These are phyloP conservation scores for Phialophora expanda DNA, from an alignment of 2,329 filamentous ascomycete genomes.

Conservation along the genomic window DNA sequence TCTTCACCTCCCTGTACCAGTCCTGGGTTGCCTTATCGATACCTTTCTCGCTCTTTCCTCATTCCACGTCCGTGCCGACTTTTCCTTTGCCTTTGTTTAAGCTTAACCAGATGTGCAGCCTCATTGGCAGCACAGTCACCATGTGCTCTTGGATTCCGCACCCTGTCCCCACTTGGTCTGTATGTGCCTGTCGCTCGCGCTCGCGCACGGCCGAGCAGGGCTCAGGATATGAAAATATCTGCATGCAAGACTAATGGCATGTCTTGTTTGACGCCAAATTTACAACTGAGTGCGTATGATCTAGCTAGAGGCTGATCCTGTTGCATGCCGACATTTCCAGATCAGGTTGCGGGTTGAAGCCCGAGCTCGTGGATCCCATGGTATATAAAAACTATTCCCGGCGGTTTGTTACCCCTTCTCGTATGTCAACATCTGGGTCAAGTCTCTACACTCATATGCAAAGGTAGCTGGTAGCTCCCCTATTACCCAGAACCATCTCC, in stretches of 20 bases:
- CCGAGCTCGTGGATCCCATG: background rate
- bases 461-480: background rate
- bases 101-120: constrained; percentile 7
- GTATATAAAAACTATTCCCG: constrained; percentile 13
- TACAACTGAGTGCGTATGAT: background rate
- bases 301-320: background rate
- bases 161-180: background rate
- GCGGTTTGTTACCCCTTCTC: constrained; percentile 1
- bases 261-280: background rate
- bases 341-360: background rate
- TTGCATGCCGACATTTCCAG: constrained; percentile 8
- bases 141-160: constrained; percentile 8
- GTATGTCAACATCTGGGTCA: background rate
- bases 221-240: constrained; percentile 2
- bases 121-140: constrained; percentile 7
- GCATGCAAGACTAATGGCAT: background rate
- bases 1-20: background rate
- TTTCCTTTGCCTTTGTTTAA: constrained; percentile 15
- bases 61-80: constrained; percentile 8
- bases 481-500: constrained; percentile 4
- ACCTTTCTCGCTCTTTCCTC: background rate
- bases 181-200: constrained; percentile 6
- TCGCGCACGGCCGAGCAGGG: constrained; percentile 9
- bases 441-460: background rate
- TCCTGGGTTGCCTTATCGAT: background rate